Conservation (phyloP, 345 rosid species). For the Populus deltoides region DNA sequence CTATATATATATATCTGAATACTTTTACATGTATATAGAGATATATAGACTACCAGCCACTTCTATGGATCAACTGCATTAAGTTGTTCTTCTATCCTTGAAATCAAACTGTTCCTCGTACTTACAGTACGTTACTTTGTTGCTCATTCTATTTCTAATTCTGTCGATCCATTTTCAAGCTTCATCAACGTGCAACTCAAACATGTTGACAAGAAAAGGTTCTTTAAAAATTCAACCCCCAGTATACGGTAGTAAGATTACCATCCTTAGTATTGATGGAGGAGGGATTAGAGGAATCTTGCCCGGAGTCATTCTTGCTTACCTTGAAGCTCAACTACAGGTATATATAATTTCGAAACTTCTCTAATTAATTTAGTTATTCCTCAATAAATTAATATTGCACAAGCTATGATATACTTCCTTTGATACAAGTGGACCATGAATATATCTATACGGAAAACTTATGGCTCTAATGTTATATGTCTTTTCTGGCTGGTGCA, state of each 20-base stretch:
- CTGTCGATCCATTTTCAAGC: background rate
- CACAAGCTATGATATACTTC: no score
- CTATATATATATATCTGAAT: no score
- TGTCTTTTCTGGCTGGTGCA: no score
- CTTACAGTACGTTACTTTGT: background rate
- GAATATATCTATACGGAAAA: background rate
- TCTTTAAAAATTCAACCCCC: constrained; percentile 36
- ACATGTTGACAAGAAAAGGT: background rate
- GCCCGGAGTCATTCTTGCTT: constrained; percentile 56
- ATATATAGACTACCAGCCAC: no score
- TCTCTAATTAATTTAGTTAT: no score
- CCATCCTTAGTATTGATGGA: constrained; percentile 72
- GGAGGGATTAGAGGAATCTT: constrained; percentile 73
- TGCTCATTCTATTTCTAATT: background rate
- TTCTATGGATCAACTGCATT: background rate
- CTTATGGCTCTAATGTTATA: no score
- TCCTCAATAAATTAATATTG: background rate
- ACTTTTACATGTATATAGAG: no score
- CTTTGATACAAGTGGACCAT: no score
- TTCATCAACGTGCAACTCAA: background rate
- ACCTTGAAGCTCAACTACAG: constrained; percentile 81
- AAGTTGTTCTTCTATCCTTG: no score
- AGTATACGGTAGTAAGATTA: constrained; percentile 45
- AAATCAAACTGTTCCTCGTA: background rate
- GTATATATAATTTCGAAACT: constrained; percentile 16